Evolutionary conservation across 2,329 filamentous ascomycete species (phyloP).

Genomic region (Monilinia polystroma): DNA sequence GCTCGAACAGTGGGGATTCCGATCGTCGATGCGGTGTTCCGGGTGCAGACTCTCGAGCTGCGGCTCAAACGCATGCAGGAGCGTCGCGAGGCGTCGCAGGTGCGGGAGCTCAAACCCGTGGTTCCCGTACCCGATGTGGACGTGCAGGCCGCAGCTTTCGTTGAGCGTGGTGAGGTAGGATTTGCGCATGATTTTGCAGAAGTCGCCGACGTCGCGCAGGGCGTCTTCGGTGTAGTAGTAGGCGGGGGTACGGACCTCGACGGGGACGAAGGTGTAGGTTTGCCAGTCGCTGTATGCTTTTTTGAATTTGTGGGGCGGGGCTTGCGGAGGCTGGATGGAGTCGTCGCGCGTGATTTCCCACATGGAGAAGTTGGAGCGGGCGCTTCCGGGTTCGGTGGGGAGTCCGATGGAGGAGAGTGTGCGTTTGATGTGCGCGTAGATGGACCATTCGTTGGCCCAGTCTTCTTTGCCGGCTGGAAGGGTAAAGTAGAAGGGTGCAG

Average conservation of each 20-base stretch:
- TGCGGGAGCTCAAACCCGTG: slow-evolving; percentile 31
- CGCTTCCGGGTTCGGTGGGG: not conserved
- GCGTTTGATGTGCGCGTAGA: slow-evolving; percentile 14
- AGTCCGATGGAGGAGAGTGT: slow-evolving; percentile 17
- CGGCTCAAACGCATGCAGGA: slow-evolving; percentile 38
- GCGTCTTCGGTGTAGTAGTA: slow-evolving; percentile 23
- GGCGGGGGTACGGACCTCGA: slow-evolving; percentile 32
- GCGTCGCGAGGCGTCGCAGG: slow-evolving; percentile 36
- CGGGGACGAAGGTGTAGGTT: slow-evolving; percentile 17
- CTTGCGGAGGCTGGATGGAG: not conserved
- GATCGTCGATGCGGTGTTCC: not conserved
- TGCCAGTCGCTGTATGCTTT: not conserved
- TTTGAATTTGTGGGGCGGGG: not conserved
- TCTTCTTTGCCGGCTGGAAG: not conserved
- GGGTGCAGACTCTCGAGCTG: slow-evolving; percentile 37
- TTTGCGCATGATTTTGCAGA: slow-evolving; percentile 24
- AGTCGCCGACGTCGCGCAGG: slow-evolving; percentile 21
- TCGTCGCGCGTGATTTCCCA: slow-evolving; percentile 26
- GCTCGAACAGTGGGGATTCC: not conserved
- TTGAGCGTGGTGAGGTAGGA: slow-evolving; percentile 33
- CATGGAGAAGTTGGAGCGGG: not conserved
- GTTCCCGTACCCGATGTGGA: slow-evolving; percentile 39
- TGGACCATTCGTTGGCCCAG: slow-evolving; percentile 7
- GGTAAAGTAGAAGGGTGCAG: not conserved
- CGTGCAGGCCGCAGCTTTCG: slow-evolving; percentile 35